phyloP scores from a whole-genome alignment of 768 basidiomycete species.

The Xerocomellus intermedius region DNA sequence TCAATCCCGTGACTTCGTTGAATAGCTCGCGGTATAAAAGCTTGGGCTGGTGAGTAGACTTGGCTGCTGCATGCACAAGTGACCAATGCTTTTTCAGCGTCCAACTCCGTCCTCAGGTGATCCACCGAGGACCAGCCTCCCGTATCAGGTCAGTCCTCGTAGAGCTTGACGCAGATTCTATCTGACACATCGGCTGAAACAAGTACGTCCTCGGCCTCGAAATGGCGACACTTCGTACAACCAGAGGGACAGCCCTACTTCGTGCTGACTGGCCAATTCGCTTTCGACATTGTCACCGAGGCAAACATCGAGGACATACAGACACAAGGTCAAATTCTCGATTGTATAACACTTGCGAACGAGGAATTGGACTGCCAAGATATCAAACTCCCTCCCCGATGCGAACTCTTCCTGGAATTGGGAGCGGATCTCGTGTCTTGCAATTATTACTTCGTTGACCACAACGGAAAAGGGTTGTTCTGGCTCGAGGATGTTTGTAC shows the following conservation, averaged over 20 bases:
- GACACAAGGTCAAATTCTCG: conserved; percentile 34
- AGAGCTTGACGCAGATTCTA: neutral
- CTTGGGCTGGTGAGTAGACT: neutral
- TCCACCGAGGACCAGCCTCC: conserved; percentile 10
- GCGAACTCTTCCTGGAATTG: conserved; percentile 55
- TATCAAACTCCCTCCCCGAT: conserved; percentile 34
- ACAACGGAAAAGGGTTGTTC: conserved; percentile 43
- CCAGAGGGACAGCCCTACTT: conserved; percentile 66
- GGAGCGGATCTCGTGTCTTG: conserved; percentile 38
- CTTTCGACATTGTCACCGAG: conserved; percentile 52
- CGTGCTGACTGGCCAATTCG: conserved; percentile 8
- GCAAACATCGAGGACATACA: conserved; percentile 44
- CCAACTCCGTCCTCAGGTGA: neutral
- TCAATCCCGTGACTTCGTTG: conserved; percentile 18
- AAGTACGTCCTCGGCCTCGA: neutral
- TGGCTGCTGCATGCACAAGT: neutral
- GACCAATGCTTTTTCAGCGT: conserved; percentile 8
- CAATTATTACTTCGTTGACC: conserved; percentile 59
- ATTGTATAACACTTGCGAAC: conserved; percentile 39
- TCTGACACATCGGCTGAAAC: neutral
- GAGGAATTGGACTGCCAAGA: conserved; percentile 28
- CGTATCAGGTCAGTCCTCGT: conserved; percentile 3
- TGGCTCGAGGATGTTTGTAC: conserved; percentile 52
- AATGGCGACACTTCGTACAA: conserved; percentile 49
- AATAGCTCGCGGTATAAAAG: conserved; percentile 14